Base-by-base conservation (phyloP, 169 alveolate species). In the Amoebophrya sp. region DNA sequence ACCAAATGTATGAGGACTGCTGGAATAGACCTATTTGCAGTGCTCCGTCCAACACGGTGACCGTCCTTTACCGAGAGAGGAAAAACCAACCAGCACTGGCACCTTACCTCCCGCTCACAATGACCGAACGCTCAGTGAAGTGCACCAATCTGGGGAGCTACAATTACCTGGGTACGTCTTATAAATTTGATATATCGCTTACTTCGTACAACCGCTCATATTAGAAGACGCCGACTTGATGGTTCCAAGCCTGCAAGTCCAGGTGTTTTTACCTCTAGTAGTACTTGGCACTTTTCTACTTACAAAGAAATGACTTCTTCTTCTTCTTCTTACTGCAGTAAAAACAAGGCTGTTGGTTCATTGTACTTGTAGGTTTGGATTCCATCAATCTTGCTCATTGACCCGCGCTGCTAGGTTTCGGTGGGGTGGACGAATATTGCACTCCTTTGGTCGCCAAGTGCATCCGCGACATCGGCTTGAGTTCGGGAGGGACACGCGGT, bases 131-230 rank as follows among this genome's bases (percentile, higher is more conserved):
- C 10, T 65, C 83, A 36, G 83, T 65, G 83, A 65, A 65, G 83
- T 65, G 92, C 92, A 41, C 41, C 41, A 90, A 90, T 41, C 78
- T 90, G 40, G 92, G 78, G 41, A 38, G 76, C 6, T 90, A 90
- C 78, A 90, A 90, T 78, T 90, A 90, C 78, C 92, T 90, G 41
- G n/a, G n/a, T n/a, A n/a, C n/a, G n/a, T n/a, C n/a, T n/a, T n/a
- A n/a, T n/a, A n/a, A n/a, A n/a, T n/a, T n/a, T n/a, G n/a, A n/a
- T n/a, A n/a, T n/a, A n/a, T n/a, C n/a, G n/a, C n/a, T n/a, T n/a
- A n/a, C n/a, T n/a, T n/a, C n/a, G n/a, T n/a, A n/a, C n/a, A n/a
- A n/a, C n/a, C n/a, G n/a, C n/a, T n/a, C n/a, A n/a, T n/a, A n/a
- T n/a, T n/a, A n/a, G n/a, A n/a, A n/a, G n/a, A n/a, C n/a, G n/a